Base-by-base conservation (phyloP, 2,329 filamentous ascomycete genomes). In the Helotiales sp. region DNA sequence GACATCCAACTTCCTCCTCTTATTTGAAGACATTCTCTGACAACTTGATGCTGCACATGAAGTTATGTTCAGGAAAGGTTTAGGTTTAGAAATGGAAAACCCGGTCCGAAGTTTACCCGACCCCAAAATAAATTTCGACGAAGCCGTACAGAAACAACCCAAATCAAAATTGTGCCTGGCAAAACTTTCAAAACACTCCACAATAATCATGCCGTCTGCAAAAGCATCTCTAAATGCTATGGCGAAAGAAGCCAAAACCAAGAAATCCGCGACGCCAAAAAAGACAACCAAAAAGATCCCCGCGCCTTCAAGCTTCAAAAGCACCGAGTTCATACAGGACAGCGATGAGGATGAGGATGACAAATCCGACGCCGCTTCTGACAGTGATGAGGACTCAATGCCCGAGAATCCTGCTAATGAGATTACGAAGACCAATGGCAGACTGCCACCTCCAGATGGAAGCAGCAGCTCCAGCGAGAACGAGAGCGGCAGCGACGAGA, bases 1-100 rank as follows among this genome's bases (percentile, higher is more conserved):
- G 9, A 66, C 62, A 59, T 76, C 70, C 8, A 81, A 59, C 67
- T 77, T 81, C 49, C 78, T 73, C 63, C 70, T 72, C 60, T 77
- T 78, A 56, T 67, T 72, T 10, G 71, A 66, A 33, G 71, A 65
- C 66, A 68, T 67, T 29, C 42, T 54, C 17, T 29, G 2, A 30
- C 8, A 4, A 15, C 4, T 30, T 30, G 2, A 6, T 29, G 29
- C 2, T 9, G 3, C 2, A 12, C 13, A 19, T 29, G 29, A 7
- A 4, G 4, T 29, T 10, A 15, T 31, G 22, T 19, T 30, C 36
- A 5, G 27, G n/a, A 30, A 12, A 44, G 36, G 27, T 22, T 19
- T 44, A 52, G 36, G 5, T 42, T 15, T 7, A 38, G 6, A 17
- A 48, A 36, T 40, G 47, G 7, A 60, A 63, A 63, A 59, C 55